These are phyloP conservation scores for Phytophthora ramorum DNA, from an alignment of 352 stramenopile species.

Conservation along the genomic window DNA sequence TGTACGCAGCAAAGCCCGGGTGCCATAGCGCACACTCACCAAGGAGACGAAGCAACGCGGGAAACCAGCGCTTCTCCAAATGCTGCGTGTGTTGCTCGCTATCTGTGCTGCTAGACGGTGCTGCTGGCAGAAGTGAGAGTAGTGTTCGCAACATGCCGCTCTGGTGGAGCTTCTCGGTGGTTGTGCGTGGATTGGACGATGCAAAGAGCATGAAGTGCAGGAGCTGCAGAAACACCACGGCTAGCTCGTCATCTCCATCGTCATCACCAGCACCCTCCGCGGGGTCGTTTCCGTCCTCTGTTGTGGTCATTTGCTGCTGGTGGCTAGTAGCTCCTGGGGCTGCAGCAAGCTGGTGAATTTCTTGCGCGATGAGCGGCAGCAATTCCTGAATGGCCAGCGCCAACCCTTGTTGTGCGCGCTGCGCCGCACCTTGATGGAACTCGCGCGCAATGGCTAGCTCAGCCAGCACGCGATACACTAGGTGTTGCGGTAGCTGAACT, in stretches of 20 bases:
- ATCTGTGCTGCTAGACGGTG: conserved; percentile 1
- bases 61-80: conserved; percentile 38
- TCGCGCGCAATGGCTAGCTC: conserved; percentile 64
- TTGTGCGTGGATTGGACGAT: conserved; percentile 30
- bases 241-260: conserved; percentile 39
- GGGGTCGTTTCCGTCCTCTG: background rate
- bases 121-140: conserved; percentile 45
- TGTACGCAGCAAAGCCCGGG: conserved; percentile 46
- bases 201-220: conserved; percentile 54
- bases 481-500: conserved; percentile 34
- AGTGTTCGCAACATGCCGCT: conserved; percentile 56
- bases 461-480: conserved; percentile 59
- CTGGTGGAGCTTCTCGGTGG: conserved; percentile 47
- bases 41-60: conserved; percentile 55
- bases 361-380: conserved; percentile 41
- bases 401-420: conserved; percentile 45
- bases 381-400: conserved; percentile 45
- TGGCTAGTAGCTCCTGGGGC: background rate
- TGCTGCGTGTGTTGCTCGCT: conserved; percentile 6
- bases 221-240: conserved; percentile 56
- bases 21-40: conserved; percentile 63
- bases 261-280: conserved; percentile 3
- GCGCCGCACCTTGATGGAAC: conserved; percentile 42
- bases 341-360: conserved; percentile 45
- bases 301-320: too few relatives aligned